Base-by-base conservation (phyloP, 257 asterid species). In the Solanum pennellii region DNA sequence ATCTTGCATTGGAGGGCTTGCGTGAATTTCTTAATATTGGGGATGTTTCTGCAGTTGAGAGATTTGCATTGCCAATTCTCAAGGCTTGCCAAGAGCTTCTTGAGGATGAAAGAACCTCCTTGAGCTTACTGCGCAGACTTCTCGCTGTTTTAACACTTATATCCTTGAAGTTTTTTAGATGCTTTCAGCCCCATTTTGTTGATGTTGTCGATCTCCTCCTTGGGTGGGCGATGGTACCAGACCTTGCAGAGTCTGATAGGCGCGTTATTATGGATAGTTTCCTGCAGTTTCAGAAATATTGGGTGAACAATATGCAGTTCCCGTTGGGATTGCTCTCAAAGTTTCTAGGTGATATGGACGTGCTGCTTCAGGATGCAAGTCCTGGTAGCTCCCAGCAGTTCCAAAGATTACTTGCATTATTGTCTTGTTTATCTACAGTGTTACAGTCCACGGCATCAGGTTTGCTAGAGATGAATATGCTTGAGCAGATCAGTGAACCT, bases 161-260 rank as follows among this genome's bases (percentile, higher is more conserved):
- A 80, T 95, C 99, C 11, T 83, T 97, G 92, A 97, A 97, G 93
- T 97, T 94, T 87, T 93, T 94, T 82, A 93, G 98, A 93, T 94
- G 95, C 90, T 97, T 97, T 91, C 99, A 96, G 90, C 98, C 99
- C 85, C 98, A 93, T 91, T 97, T 97, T 93, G 92, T 94, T 88
- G 99, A 97, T 87, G 91, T 97, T 91, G 99, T 97, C 66, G 99
- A 97, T 92, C 92, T 96, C 74, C 99, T 97, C 83, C 99, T 97
- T 89, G 99, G 99, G 86, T 97, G 99, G 98, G 99, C 95, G 56
- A 92, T 97, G 99, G 94, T 92, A 68, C 98, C 98, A 2, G 99
- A 93, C 71, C 92, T 94, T 88, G 92, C 86, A 79, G 99, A 95
- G 83, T 83, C 98, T 45, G 99, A 95, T 86, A 92, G 94, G 91